Base-by-base conservation (phyloP, 345 rosid species). In the Citrus australasica region DNA sequence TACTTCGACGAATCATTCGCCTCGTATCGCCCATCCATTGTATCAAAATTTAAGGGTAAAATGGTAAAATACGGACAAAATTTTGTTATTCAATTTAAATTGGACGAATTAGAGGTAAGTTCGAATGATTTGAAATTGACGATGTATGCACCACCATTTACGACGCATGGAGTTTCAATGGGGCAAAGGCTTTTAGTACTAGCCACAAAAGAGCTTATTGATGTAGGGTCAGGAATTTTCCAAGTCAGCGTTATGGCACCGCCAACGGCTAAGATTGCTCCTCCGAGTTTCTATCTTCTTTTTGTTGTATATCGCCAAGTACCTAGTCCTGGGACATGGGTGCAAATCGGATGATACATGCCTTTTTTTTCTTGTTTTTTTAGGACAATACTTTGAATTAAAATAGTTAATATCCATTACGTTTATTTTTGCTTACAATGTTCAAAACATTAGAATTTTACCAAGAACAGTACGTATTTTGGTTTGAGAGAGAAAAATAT, bases 111-210 rank as follows among this genome's bases (percentile, higher is more conserved):
- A 13, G 0, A 58, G 63, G 79, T 64, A 22, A 19, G 40, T 11
- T 7, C 0, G 42, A 14, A 0, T 0, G 73, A 84, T n/a, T 16
- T 88, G 28, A 78, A 58, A 63, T 87, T 86, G 64, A 86, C 88
- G 13, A 81, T 88, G 84, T 76, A 83, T 21, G 81, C 86, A 4
- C 91, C 89, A 37, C 81, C 89, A 24, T 88, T 88, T 76, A 86
- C 84, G 2, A 86, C 91, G 28, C 91, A 88, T 74, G 86, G 88
- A 16, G 82, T 79, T 33, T 79, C 89, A 22, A 86, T 84, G 91
- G 85, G 82, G 32, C 89, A 88, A 65, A 83, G 89, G 81, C 61
- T 86, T 69, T 27, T 88, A 70, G 76, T 79, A 63, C 48, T 86
- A 62, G 72, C 65, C 19, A 22, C 74, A 56, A 61, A 59, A 3